phyloP scores from a whole-genome alignment of 768 basidiomycete species.

The Collybia nuda region DNA sequence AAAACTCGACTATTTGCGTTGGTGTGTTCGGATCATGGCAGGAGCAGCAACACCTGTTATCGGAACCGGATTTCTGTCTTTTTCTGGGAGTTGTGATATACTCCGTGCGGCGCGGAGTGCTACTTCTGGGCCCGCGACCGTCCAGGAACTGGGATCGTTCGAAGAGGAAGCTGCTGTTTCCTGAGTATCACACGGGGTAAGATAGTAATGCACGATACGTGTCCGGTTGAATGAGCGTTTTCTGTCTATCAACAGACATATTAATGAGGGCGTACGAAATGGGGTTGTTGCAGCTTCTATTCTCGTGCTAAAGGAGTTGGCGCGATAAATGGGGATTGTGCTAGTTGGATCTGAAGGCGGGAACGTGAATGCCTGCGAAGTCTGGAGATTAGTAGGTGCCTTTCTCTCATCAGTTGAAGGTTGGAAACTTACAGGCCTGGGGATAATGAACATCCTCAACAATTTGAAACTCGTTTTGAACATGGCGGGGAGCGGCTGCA shows the following conservation, averaged over 20 bases:
- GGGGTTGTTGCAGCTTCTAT: background rate
- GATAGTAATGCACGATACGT: background rate
- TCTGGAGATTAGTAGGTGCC: background rate
- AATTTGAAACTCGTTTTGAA: conserved; percentile 14
- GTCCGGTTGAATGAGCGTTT: background rate
- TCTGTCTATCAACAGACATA: background rate
- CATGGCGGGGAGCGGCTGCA: conserved; percentile 2
- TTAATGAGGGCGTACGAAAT: background rate
- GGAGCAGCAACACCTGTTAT: conserved; percentile 4
- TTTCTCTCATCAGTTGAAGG: background rate
- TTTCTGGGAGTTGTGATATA: background rate
- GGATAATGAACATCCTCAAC: conserved; percentile 16
- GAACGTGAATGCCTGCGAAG: conserved; percentile 8
- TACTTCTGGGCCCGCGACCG: background rate
- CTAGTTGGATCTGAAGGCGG: conserved; percentile 1
- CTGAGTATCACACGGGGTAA: background rate
- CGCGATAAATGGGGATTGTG: background rate
- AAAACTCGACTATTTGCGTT: background rate
- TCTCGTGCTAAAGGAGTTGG: background rate
- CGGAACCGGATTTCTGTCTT: background rate
- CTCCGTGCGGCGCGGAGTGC: conserved; percentile 1
- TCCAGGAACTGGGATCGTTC: background rate
- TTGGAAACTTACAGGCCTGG: conserved; percentile 14
- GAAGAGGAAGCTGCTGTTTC: conserved; percentile 3
- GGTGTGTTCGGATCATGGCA: conserved; percentile 5